These are phyloP conservation scores for Annulohypoxylon bovei DNA, from an alignment of 495 filamentous ascomycete genomes.

Conservation along the genomic window DNA sequence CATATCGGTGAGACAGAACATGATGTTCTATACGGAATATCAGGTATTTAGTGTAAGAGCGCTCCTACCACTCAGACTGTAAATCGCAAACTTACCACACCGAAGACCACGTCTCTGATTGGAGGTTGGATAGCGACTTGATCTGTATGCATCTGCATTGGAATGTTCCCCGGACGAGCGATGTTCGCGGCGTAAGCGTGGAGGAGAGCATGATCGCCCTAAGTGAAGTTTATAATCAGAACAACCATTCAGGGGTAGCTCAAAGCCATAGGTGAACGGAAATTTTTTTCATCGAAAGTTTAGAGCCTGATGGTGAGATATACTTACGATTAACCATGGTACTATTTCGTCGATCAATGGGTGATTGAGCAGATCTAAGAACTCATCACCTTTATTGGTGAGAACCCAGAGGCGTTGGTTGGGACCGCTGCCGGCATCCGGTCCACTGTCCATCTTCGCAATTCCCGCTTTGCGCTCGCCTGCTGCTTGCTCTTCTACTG, in stretches of 20 bases:
- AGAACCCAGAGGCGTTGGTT: constrained; percentile 20
- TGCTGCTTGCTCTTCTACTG: constrained; percentile 13
- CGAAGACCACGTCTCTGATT: constrained; percentile 5
- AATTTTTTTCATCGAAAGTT: background rate
- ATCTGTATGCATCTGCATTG: constrained; percentile 16
- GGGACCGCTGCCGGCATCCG: background rate
- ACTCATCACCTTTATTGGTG: constrained; percentile 17
- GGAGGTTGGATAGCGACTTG: constrained; percentile 20
- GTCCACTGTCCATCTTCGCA: constrained; percentile 3
- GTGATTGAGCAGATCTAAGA: constrained; percentile 17
- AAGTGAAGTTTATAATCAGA: background rate
- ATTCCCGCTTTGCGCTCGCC: constrained; percentile 13
- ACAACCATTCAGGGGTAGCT: background rate
- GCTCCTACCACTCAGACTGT: background rate
- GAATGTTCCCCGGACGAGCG: constrained; percentile 11
- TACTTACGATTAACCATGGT: constrained; percentile 9
- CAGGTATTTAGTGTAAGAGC: background rate
- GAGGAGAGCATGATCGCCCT: constrained; percentile 18
- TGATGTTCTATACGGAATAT: constrained; percentile 5
- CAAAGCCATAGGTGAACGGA: background rate
- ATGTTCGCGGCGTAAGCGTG: constrained; percentile 18
- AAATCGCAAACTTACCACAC: background rate
- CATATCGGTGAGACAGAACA: background rate
- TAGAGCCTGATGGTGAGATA: background rate
- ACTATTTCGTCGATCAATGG: constrained; percentile 19